Conservation (phyloP, 2,329 filamentous ascomycete species). For the Pseudovirgaria hyperparasitica region DNA sequence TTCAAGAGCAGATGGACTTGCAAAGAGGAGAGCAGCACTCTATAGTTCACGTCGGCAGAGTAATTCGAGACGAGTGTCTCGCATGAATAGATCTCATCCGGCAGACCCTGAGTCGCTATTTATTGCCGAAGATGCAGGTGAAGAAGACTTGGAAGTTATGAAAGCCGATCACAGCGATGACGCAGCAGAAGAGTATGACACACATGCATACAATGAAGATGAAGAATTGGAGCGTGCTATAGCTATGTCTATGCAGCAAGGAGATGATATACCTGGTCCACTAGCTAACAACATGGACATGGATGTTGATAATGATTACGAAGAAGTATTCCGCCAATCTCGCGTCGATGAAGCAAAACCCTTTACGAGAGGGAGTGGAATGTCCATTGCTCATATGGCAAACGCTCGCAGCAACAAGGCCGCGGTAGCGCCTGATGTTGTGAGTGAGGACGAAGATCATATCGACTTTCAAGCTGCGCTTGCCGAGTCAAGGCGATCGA, state of each 20-base stretch:
- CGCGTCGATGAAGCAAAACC: conserved; percentile 30
- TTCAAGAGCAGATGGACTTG: conserved; percentile 22
- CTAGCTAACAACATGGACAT: too few relatives aligned
- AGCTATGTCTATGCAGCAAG: conserved; percentile 62
- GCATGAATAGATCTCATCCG: conserved; percentile 6
- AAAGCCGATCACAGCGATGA: conserved; percentile 36
- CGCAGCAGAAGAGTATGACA: conserved; percentile 42
- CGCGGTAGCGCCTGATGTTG: conserved; percentile 28
- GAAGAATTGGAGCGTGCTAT: conserved; percentile 73
- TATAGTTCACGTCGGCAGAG: conserved; percentile 29
- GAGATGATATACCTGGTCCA: too few relatives aligned
- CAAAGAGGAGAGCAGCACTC: conserved; percentile 33
- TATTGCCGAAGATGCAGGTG: conserved; percentile 32
- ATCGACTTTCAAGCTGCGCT: conserved; percentile 68
- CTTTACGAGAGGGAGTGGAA: conserved; percentile 30
- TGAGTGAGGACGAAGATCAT: conserved; percentile 58
- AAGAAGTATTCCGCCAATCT: conserved; percentile 33
- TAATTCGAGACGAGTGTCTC: too few relatives aligned
- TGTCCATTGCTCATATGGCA: conserved; percentile 59
- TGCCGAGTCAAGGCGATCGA: conserved; percentile 52
- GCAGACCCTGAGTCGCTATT: conserved; percentile 42
- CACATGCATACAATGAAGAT: conserved; percentile 45
- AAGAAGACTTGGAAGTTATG: conserved; percentile 28
- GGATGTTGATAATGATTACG: conserved; percentile 28
- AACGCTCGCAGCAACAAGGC: conserved; percentile 58